phyloP scores from a whole-genome alignment of 2,329 filamentous ascomycete genomes.

The Colletotrichum lentis region DNA sequence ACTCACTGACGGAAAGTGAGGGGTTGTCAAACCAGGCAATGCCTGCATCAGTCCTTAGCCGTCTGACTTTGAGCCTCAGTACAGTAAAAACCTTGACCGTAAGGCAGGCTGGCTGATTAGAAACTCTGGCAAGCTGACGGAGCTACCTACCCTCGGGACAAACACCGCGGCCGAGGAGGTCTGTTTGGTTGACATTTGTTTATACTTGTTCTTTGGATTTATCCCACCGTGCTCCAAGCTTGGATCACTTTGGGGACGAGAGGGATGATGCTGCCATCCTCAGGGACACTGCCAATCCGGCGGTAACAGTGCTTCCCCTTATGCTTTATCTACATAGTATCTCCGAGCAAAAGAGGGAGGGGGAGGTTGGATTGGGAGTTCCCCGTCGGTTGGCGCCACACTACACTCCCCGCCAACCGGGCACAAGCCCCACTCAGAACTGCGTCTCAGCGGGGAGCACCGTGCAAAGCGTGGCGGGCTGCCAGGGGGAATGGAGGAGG shows the following conservation, averaged over 20 bases:
- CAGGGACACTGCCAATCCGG: constrained; percentile 18
- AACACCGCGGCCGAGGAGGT: not conserved
- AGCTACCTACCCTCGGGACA: not conserved
- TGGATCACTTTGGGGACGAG: not conserved
- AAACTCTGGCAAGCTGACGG: not conserved
- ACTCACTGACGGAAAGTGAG: constrained; percentile 35
- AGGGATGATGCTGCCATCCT: constrained; percentile 12
- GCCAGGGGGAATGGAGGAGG: not conserved
- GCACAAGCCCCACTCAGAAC: constrained; percentile 22
- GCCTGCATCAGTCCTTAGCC: constrained; percentile 24
- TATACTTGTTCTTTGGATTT: not conserved
- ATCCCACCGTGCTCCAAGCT: too few relatives aligned
- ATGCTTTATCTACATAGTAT: too few relatives aligned
- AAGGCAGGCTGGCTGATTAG: constrained; percentile 1
- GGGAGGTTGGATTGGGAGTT: constrained; percentile 21
- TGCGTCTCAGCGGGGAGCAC: constrained; percentile 25
- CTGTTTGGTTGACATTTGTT: not conserved
- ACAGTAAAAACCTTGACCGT: constrained; percentile 30
- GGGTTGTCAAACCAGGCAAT: constrained; percentile 27
- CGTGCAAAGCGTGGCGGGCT: constrained; percentile 30
- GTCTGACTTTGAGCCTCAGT: constrained; percentile 24
- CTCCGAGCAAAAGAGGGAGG: not conserved
- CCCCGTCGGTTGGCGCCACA: constrained; percentile 26
- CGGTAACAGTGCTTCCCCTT: too few relatives aligned
- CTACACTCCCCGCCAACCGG: not conserved